phyloP scores from a whole-genome alignment of 208 protist species.

The Acanthamoeba royreba region DNA sequence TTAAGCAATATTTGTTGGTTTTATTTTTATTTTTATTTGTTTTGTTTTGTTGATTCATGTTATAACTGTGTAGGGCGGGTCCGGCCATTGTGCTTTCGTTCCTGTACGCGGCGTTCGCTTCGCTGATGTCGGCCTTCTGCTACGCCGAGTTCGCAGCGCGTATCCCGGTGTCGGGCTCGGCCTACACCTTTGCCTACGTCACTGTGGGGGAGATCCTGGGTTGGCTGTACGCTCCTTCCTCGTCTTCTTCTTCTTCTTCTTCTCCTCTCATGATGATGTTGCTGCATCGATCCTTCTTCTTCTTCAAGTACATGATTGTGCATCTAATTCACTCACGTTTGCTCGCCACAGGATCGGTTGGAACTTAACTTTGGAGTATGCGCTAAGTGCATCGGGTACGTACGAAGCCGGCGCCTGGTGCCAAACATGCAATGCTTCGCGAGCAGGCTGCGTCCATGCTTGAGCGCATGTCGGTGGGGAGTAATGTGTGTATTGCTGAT shows the following conservation, averaged over 20 bases:
- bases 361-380: constrained; percentile 69
- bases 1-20: background rate
- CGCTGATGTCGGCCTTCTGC: constrained; percentile 60
- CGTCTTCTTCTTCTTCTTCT: background rate
- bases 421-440: too few relatives aligned
- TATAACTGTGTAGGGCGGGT: background rate
- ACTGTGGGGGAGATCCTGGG: constrained; percentile 53
- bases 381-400: constrained; percentile 40
- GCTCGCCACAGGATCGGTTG: constrained; percentile 65
- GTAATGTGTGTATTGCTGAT: background rate
- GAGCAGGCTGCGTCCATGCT: too few relatives aligned
- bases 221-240: constrained; percentile 47
- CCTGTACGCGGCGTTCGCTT: constrained; percentile 55
- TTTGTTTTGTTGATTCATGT: background rate
- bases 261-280: background rate
- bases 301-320: too few relatives aligned
- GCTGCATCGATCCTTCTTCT: too few relatives aligned
- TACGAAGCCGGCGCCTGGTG: too few relatives aligned
- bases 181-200: constrained; percentile 63
- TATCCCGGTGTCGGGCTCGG: constrained; percentile 63
- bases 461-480: background rate
- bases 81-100: constrained; percentile 60
- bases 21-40: background rate
- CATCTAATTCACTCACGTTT: too few relatives aligned
- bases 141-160: constrained; percentile 61